phyloP scores from a whole-genome alignment of 169 alveolate genomes.

The Plasmodium falciparum region DNA sequence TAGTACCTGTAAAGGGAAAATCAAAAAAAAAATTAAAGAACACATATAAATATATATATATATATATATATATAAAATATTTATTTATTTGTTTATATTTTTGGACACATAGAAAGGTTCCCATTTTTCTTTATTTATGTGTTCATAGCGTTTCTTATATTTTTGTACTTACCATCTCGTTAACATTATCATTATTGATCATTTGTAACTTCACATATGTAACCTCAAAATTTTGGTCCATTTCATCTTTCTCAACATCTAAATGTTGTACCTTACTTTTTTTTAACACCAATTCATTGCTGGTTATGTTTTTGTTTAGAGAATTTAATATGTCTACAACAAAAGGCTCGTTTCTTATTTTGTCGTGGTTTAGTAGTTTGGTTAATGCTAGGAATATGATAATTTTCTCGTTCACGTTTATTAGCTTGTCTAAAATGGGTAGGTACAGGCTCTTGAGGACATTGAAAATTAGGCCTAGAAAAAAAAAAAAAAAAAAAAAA shows the following conservation, averaged over 20 bases:
- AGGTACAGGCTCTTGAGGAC: slow-evolving; percentile 47
- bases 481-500: background rate
- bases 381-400: slow-evolving; percentile 47
- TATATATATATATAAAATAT: background rate
- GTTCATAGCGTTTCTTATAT: background rate
- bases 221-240: slow-evolving; percentile 58
- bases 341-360: slow-evolving; percentile 27
- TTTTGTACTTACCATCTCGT: slow-evolving; percentile 39
- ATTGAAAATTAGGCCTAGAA: slow-evolving; percentile 34
- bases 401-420: slow-evolving; percentile 58
- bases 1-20: slow-evolving; percentile 29
- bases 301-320: slow-evolving; percentile 34
- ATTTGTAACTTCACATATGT: slow-evolving; percentile 66
- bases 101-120: background rate
- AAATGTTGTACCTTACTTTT: slow-evolving; percentile 23
- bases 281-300: slow-evolving; percentile 51
- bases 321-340: slow-evolving; percentile 34
- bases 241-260: slow-evolving; percentile 51
- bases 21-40: background rate
- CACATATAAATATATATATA: background rate
- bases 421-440: slow-evolving; percentile 46
- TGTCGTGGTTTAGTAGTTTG: slow-evolving; percentile 20
- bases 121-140: background rate
- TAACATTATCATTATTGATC: slow-evolving; percentile 60
- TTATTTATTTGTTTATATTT: background rate